Conservation (phyloP, 306 rosid genomes). For the Prunus mume region DNA sequence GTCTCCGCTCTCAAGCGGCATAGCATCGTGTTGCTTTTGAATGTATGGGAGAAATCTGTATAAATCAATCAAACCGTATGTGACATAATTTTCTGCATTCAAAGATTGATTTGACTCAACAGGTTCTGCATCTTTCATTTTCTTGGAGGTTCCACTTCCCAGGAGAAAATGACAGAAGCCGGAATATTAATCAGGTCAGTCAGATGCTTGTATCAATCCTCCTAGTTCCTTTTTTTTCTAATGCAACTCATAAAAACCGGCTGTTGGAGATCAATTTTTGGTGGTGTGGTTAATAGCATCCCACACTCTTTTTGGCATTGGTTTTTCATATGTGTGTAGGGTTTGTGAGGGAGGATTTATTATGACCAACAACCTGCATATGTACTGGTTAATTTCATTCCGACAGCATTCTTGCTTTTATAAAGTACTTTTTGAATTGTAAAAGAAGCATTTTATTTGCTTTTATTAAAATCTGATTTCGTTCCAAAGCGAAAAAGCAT, state of each 20-base stretch:
- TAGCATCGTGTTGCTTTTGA: slow-evolving; percentile 27
- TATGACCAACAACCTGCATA: background rate
- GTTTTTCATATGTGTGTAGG: background rate
- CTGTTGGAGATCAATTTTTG: background rate
- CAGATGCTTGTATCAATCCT: background rate
- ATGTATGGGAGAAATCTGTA: slow-evolving; percentile 19
- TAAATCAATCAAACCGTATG: background rate
- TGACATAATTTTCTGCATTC: slow-evolving; percentile 1
- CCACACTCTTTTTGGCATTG: background rate
- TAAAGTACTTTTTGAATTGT: slow-evolving; percentile 23
- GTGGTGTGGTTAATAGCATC: background rate
- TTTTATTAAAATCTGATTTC: slow-evolving; percentile 14
- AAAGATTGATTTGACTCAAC: slow-evolving; percentile 11
- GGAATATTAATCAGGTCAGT: background rate
- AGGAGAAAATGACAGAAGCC: too few species aligned
- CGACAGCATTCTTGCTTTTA: slow-evolving; percentile 15
- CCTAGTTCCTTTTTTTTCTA: background rate
- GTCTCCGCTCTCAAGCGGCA: slow-evolving; percentile 16
- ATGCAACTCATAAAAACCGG: background rate
- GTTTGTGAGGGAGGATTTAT: background rate
- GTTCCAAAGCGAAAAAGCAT: slow-evolving; percentile 9
- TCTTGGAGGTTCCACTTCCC: slow-evolving; percentile 2
- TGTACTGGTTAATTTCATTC: slow-evolving; percentile 9
- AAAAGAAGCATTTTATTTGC: slow-evolving; percentile 17
- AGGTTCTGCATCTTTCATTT: background rate